Evolutionary conservation across 805 yeast genomes (phyloP), one percentile per base, ranked within the genome.

Genomic region (Ogataea allantospora): DNA sequence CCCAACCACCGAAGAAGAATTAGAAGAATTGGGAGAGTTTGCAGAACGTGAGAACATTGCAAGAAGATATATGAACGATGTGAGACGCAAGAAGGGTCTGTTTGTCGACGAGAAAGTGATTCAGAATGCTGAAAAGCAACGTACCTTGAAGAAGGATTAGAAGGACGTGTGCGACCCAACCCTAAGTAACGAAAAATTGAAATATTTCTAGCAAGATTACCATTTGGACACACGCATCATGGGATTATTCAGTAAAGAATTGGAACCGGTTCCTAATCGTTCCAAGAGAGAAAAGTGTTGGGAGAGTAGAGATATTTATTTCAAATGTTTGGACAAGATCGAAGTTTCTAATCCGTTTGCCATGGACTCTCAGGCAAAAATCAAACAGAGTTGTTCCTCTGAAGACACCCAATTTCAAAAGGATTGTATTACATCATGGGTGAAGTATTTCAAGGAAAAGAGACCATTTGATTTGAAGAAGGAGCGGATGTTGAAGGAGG

Each of bases 31-130:
- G 30, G 99, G 99, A 18, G 96, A 87, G 47, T 75, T 77, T 48
- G 95, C 96, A 1, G 99, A 93, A 51, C 75, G 85, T 53, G 98
- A 88, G 54, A 93, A 93, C 55, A 69, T 89, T 46, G 98, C 97
- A 0, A 75, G 95, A 58, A 73, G 72, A 55, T 89, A 91, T 58
- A 84, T 93, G 82, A 88, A 87, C 47, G 66, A 66, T 13, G 77
- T 93, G 30, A 74, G 99, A 55, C 76, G 77, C 57, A 73, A 95
- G 48, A 93, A 93, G 65, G 99, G 99, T 7, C 66, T 93, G 42
- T 80, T 82, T 51, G 85, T 88, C 15, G 95, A 87, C 53, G 95
- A 88, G 55, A 89, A 89, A 62, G 84, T 93, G 29, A 84, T 93
- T 15, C 76, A 86, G 57, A 85, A 83, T 56, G 96, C 98, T 1